Base-by-base conservation (phyloP, 2,329 filamentous ascomycete genomes). In the Ceratocystis huliohia region DNA sequence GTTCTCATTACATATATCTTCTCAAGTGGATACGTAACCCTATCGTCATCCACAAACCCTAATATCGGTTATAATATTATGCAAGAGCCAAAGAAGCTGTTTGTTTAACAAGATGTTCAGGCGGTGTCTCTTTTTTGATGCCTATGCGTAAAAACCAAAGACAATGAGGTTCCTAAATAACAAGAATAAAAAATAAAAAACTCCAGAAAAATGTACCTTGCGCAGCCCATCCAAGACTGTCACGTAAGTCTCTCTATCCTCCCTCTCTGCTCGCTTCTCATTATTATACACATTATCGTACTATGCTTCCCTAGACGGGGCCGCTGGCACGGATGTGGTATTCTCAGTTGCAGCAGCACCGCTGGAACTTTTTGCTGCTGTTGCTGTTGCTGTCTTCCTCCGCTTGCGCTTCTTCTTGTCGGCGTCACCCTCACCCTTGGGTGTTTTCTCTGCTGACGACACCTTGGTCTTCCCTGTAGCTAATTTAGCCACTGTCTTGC, bases 401-500 rank as follows among this genome's bases (percentile, higher is more conserved):
- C 64, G 64, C 59, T 68, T 64, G 48, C 50, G 69, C 69, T 70
- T 71, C 56, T 69, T 70, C 61, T 15, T 41, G 37, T 61, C 66
- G 37, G 53, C 65, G n/a, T 57, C 64, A 13, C 68, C 69, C 41
- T 59, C 56, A 15, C 50, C 45, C n/a, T 44, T 22, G 2, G 50
- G n/a, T 22, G 17, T 5, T 30, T 57, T 57, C 15, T 57, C 53
- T 17, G 53, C 3, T 15, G 53, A 15, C 7, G 22, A 28, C 10
- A 28, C 53, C 53, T 57, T 59, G 28, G 56, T 3, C 4, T 37
- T 59, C 15, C 46, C 46, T n/a, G 46, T 2, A n/a, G 63, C 63
- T 22, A 22, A 50, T 10, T 8, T 56, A 5, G 33, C 41, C 22
- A 13, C 28, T 4, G 30, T 20, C 22, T 81, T 70, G 13, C 3